Base-by-base conservation (phyloP, 1,284 basidiomycete genomes). In the Leccinum brunneo-olivaceum region DNA sequence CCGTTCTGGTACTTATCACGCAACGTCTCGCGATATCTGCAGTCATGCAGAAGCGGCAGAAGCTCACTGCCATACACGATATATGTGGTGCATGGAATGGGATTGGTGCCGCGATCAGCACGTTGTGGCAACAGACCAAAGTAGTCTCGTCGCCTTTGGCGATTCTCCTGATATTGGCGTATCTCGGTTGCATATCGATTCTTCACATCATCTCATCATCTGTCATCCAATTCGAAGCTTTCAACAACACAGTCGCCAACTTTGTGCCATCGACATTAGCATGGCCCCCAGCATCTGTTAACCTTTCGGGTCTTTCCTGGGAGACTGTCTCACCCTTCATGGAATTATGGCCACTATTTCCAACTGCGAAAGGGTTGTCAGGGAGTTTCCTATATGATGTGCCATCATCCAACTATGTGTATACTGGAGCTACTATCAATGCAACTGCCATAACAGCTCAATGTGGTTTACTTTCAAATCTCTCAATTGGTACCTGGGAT, bases 181-280 rank as follows among this genome's bases (percentile, higher is more conserved):
- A 54, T 15, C 28, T 54, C 19, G 9, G 23, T 6, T 51, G 32
- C 12, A 47, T 56, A 14, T 34, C 47, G 1, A 34, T 34, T 6
- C 16, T 56, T 5, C 53, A 60, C 21, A 49, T 60, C 18, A n/a
- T 47, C 25, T 58, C 56, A 0, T 45, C 58, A 0, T 49, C 57
- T 0, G 27, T 60, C 37, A 39, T 60, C 5, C 44, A 49, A 27
- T 56, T 55, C 0, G 38, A 60, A 28, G 12, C 34, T 1, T 54
- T 51, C 29, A 23, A 44, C 6, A 36, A 36, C 6, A 45, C 41
- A 2, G 5, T 41, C 15, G n/a, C 21, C 0, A 30, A 8, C 2
- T 1, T 20, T 2, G 42, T 43, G 15, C 35, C 38, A 2, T 55
- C 53, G 2, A 28, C 36, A 12, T 18, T 40, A 3, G 27, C 33